Conservation (phyloP, 192 early-diverging fungal species). For the Gonapodya prolifera region DNA sequence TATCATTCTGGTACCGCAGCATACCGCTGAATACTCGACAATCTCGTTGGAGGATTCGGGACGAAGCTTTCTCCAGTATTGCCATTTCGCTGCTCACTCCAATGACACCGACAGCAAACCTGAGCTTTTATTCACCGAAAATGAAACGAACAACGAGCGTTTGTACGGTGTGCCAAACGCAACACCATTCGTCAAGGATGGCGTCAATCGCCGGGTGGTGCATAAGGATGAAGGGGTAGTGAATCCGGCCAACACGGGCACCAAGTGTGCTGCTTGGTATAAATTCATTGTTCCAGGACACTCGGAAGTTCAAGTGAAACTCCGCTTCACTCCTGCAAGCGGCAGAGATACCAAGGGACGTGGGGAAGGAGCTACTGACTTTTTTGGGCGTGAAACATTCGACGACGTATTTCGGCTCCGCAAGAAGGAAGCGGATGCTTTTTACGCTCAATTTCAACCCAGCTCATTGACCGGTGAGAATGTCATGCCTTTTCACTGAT, state of each 20-base stretch:
- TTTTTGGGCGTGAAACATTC: slow-evolving; percentile 2
- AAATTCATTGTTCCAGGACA: slow-evolving; percentile 14
- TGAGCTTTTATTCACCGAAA: slow-evolving; percentile 31
- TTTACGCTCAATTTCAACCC: slow-evolving; percentile 11
- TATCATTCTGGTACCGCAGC: not conserved
- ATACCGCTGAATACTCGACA: not conserved
- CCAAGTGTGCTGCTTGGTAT: slow-evolving; percentile 32
- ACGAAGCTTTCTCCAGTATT: not conserved
- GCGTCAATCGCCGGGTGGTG: slow-evolving; percentile 28
- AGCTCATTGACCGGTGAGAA: not conserved
- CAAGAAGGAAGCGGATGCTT: slow-evolving; percentile 17
- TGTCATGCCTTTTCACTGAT: not conserved
- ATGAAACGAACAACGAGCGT: slow-evolving; percentile 27
- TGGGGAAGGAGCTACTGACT: not conserved
- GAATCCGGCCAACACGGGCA: slow-evolving; percentile 22
- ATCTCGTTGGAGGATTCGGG: not conserved
- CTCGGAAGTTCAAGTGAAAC: not conserved
- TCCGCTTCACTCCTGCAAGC: not conserved
- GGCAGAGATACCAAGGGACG: slow-evolving; percentile 3
- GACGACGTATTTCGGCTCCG: slow-evolving; percentile 7
- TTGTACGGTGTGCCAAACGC: slow-evolving; percentile 27
- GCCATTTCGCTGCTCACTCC: not conserved
- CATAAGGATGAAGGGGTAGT: slow-evolving; percentile 17
- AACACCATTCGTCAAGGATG: slow-evolving; percentile 25
- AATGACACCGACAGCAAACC: slow-evolving; percentile 6